Evolutionary conservation across 2,329 filamentous ascomycete species (phyloP).

Genomic region (Capronia coronata): DNA sequence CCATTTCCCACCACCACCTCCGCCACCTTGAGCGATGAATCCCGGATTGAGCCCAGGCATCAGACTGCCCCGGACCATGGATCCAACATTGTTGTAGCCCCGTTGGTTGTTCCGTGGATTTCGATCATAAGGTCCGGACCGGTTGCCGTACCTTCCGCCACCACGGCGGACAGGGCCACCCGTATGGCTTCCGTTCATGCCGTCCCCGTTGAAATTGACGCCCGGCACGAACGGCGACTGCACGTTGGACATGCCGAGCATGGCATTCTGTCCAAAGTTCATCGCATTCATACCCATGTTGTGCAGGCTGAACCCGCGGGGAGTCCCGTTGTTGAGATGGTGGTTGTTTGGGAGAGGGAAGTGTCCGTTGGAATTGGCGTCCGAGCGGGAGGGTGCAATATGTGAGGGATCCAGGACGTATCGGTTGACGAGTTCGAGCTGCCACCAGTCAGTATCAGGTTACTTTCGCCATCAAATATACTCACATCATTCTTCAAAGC

Average conservation of each 20-base stretch:
- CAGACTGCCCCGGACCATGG: constrained; percentile 35
- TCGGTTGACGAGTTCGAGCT: constrained; percentile 86
- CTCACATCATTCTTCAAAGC: constrained; percentile 75
- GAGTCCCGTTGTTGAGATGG: constrained; percentile 66
- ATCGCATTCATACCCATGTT: constrained; percentile 50
- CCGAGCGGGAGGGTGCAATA: constrained; percentile 85
- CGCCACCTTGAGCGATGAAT: constrained; percentile 37
- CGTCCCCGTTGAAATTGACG: constrained; percentile 38
- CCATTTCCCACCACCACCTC: constrained; percentile 53
- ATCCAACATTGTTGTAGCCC: constrained; percentile 31
- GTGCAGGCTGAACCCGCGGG: constrained; percentile 81
- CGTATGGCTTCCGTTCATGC: constrained; percentile 49
- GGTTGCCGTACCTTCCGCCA: constrained; percentile 55
- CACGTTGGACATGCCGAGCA: constrained; percentile 24
- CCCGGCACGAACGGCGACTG: constrained; percentile 37
- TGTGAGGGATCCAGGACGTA: constrained; percentile 93
- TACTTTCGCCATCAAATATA: constrained; percentile 22
- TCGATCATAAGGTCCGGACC: constrained; percentile 64
- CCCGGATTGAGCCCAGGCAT: constrained; percentile 43
- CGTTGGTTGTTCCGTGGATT: constrained; percentile 32
- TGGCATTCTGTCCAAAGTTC: constrained; percentile 51
- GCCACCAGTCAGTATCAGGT: constrained; percentile 33
- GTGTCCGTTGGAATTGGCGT: constrained; percentile 92
- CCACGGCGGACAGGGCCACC: constrained; percentile 64
- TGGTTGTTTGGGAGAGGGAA: constrained; percentile 77